phyloP scores from a whole-genome alignment of 805 yeast genomes.

The Kluyveromyces siamensis region DNA sequence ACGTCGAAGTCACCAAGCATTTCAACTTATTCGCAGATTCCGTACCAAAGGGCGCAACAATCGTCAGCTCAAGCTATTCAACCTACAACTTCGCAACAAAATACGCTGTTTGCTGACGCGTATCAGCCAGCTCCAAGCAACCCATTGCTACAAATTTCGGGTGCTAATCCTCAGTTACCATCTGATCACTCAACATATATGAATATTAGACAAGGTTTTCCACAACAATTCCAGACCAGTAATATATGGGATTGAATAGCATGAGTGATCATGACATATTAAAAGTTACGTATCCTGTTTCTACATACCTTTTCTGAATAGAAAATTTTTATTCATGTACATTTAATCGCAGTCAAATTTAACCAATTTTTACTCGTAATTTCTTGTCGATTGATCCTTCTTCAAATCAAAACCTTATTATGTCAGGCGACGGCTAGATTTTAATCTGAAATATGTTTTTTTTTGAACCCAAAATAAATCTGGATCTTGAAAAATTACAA shows the following conservation, averaged over 20 bases:
- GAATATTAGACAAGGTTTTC: neutral
- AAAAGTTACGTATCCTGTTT: neutral
- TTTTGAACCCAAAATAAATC: neutral
- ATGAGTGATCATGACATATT: neutral
- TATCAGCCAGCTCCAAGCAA: neutral
- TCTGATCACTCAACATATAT: neutral
- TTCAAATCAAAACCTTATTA: no score
- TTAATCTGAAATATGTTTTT: neutral
- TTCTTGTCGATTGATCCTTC: no score
- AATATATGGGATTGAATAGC: conserved; percentile 1
- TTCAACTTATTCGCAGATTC: neutral
- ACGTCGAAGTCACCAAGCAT: neutral
- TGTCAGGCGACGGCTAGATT: no score
- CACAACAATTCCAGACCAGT: neutral
- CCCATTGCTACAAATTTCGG: neutral
- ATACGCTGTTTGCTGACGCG: neutral
- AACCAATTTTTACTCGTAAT: no score
- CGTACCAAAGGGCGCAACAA: neutral
- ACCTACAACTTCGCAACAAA: neutral
- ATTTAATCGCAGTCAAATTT: no score
- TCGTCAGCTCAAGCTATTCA: neutral
- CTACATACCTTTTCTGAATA: no score
- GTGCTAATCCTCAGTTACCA: neutral
- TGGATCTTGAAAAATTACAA: neutral
- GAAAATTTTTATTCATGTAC: no score